Percentiles rank a stretch among this genome's conserved stretches.
These are phyloP conservation scores for Malus hybrid DNA, from an alignment of 331 rosid genomes.

Conservation along the genomic window DNA sequence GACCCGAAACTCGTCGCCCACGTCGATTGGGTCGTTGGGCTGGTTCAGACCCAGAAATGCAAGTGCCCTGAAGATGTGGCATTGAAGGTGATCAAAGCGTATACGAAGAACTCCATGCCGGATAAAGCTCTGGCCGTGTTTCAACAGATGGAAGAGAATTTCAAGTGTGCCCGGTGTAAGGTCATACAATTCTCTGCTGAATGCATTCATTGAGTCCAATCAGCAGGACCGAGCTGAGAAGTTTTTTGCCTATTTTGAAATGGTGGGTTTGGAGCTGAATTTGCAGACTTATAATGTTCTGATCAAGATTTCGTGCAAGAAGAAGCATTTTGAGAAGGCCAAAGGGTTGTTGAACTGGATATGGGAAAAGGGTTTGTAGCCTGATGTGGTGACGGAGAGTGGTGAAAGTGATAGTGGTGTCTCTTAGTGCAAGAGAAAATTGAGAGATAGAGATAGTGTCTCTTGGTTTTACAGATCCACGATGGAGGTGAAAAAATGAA, in stretches of 20 bases:
- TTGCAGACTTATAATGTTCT: constrained; percentile 60
- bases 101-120: constrained; percentile 66
- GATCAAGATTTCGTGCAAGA: constrained; percentile 68
- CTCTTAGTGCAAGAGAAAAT: no score
- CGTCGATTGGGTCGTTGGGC: constrained; percentile 35
- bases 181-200: constrained; percentile 69
- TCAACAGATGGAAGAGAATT: constrained; percentile 56
- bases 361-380: constrained; percentile 46
- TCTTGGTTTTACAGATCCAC: no score
- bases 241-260: constrained; percentile 47
- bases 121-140: constrained; percentile 52
- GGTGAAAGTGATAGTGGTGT: no score
- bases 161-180: constrained; percentile 62
- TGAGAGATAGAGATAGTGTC: no score
- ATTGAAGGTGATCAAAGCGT: constrained; percentile 61
- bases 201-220: constrained; percentile 57
- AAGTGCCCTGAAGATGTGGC: constrained; percentile 68
- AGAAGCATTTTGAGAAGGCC: constrained; percentile 56
- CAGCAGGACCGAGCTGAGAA: constrained; percentile 66
- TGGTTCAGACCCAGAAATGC: constrained; percentile 43
- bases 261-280: constrained; percentile 49
- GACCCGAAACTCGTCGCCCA: constrained; percentile 36
- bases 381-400: no score
- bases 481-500: no score
- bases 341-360: constrained; percentile 58